A percentile compares a stretch with the other conserved stretches of the same genome.
These are phyloP conservation scores for Coriolopsis trogii DNA, from an alignment of 1,284 basidiomycete genomes.

Conservation along the genomic window DNA sequence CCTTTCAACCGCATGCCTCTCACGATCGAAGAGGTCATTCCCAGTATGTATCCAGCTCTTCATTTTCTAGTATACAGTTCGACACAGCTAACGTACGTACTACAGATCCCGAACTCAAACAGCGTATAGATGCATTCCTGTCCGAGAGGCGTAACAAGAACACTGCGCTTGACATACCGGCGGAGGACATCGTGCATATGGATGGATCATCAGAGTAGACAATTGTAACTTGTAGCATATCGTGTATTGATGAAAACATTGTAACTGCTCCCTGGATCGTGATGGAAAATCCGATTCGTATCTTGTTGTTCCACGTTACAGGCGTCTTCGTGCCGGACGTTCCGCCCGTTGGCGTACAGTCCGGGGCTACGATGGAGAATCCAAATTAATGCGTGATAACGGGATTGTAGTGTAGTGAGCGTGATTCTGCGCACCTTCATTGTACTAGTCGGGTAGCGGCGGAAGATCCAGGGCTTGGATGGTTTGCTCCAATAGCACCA, in stretches of 20 bases:
- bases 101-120: conserved; percentile 62
- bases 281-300: too few species aligned
- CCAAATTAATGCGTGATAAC: too few species aligned
- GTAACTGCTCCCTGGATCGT: conserved; percentile 2
- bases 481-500: too few species aligned
- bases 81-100: neutral
- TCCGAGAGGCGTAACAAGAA: conserved; percentile 48
- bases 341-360: too few species aligned
- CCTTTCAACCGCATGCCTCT: conserved; percentile 89
- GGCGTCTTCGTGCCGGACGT: too few species aligned
- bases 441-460: too few species aligned
- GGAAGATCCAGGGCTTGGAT: too few species aligned
- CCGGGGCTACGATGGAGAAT: too few species aligned
- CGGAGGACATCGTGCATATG: conserved; percentile 38
- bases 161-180: conserved; percentile 32
- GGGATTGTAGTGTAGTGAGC: too few species aligned
- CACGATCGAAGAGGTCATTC: conserved; percentile 77
- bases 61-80: neutral
- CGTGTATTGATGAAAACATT: conserved; percentile 10
- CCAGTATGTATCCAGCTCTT: conserved; percentile 49
- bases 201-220: conserved; percentile 32
- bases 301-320: too few species aligned
- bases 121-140: conserved; percentile 64
- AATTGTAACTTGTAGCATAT: conserved; percentile 23
- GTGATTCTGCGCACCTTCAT: too few species aligned